phyloP scores from a whole-genome alignment of 176 grass and related monocot genomes.

The Rhipidocladum racemiflorum region DNA sequence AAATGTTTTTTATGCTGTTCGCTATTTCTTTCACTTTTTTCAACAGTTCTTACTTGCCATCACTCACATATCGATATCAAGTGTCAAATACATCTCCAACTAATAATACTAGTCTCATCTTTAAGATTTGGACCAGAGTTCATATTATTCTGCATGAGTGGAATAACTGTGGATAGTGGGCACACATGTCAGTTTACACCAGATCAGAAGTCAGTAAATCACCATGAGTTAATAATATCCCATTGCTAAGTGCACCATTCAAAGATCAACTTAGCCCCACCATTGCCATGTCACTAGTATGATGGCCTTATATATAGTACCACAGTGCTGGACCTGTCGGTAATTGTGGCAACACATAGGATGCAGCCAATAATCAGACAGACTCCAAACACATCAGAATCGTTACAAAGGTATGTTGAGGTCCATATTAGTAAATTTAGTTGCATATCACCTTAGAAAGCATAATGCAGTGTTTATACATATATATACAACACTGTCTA shows the following conservation, averaged over 20 bases:
- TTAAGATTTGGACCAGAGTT: background rate
- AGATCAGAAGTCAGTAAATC: background rate
- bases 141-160: background rate
- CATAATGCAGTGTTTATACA: background rate
- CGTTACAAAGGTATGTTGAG: background rate
- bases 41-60: background rate
- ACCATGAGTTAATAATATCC: background rate
- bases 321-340: background rate
- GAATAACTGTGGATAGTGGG: background rate
- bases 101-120: background rate
- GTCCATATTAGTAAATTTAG: background rate
- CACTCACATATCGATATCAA: background rate
- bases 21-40: background rate
- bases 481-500: background rate
- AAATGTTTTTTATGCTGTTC: background rate
- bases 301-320: background rate
- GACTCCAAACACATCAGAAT: background rate
- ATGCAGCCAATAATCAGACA: background rate
- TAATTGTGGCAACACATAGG: background rate
- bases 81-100: background rate
- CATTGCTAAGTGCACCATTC: background rate
- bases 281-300: background rate
- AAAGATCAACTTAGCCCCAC: background rate
- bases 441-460: slow-evolving; percentile 2
- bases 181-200: background rate